phyloP scores from a whole-genome alignment of 495 filamentous ascomycete species.

The Aspergillus sparsus region DNA sequence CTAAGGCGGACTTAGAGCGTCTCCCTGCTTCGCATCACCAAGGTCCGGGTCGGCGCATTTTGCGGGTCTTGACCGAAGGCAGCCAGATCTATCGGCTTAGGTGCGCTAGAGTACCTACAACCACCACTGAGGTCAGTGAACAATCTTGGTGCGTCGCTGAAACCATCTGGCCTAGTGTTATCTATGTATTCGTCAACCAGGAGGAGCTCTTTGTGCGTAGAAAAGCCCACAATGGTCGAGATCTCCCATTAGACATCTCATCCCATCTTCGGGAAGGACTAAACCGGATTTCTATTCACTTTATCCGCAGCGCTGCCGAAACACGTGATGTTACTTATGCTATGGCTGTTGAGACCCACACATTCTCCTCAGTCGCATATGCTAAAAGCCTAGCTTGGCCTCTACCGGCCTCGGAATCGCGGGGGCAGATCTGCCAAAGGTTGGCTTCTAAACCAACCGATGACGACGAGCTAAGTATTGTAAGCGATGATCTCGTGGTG shows the following conservation, averaged over 20 bases:
- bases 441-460: slow-evolving; percentile 46
- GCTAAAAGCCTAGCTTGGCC: slow-evolving; percentile 46
- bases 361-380: slow-evolving; percentile 50
- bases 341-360: slow-evolving; percentile 64
- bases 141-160: slow-evolving; percentile 62
- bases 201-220: slow-evolving; percentile 58
- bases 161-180: slow-evolving; percentile 69
- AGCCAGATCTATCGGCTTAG: slow-evolving; percentile 45
- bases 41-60: slow-evolving; percentile 16
- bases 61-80: slow-evolving; percentile 31
- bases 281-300: slow-evolving; percentile 60
- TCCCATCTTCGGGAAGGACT: slow-evolving; percentile 46
- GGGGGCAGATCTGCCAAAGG: slow-evolving; percentile 39
- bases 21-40: slow-evolving; percentile 21
- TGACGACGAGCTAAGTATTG: slow-evolving; percentile 58
- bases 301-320: slow-evolving; percentile 46
- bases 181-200: slow-evolving; percentile 70
- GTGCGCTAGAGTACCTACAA: slow-evolving; percentile 36
- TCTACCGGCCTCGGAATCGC: slow-evolving; percentile 32
- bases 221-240: slow-evolving; percentile 69
- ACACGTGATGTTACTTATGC: slow-evolving; percentile 43
- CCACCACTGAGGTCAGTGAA: slow-evolving; percentile 27
- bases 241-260: slow-evolving; percentile 74
- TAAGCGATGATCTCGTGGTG: slow-evolving; percentile 64
- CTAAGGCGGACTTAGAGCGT: slow-evolving; percentile 18